Conservation (phyloP, 1,284 basidiomycete species). For the Cryptococcus jaspeensis region DNA sequence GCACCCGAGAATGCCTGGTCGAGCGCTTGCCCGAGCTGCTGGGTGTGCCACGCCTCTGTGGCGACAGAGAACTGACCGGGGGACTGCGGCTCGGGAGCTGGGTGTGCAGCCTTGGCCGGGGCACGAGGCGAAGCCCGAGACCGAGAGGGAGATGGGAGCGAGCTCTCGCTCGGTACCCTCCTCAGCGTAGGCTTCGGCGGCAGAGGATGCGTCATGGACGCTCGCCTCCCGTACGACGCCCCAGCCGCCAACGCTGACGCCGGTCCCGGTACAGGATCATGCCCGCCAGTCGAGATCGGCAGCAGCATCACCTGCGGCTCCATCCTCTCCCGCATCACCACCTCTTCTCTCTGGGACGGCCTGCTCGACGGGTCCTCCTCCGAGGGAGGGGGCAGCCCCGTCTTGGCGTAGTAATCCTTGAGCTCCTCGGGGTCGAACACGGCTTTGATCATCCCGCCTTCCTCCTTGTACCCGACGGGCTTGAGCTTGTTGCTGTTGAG, state of each 20-base stretch:
- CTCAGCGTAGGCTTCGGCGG: neutral
- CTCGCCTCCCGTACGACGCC: neutral
- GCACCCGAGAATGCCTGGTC: too few relatives aligned
- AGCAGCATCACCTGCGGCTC: slow-evolving; percentile 6
- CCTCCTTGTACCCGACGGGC: slow-evolving; percentile 16
- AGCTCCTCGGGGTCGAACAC: slow-evolving; percentile 30
- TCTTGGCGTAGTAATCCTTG: slow-evolving; percentile 21
- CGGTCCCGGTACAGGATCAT: slow-evolving; percentile 1
- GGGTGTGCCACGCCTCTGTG: too few relatives aligned
- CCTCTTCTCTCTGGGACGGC: neutral
- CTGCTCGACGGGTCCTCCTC: neutral
- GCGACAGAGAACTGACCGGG: too few relatives aligned
- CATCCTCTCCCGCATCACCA: neutral
- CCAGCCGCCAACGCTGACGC: neutral
- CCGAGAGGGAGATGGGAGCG: neutral
- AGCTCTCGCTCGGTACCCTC: neutral
- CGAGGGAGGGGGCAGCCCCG: slow-evolving; percentile 12
- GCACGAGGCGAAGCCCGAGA: too few relatives aligned
- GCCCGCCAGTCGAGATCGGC: slow-evolving; percentile 16
- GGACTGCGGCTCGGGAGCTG: too few relatives aligned
- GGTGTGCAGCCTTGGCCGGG: too few relatives aligned
- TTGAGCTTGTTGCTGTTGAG: neutral
- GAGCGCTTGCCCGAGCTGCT: too few relatives aligned
- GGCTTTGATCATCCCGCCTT: slow-evolving; percentile 27
- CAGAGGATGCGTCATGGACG: neutral